A percentile compares a stretch with the other conserved stretches of the same genome.
Conservation (phyloP, 495 filamentous ascomycete species). For the Oleoguttula mirabilis region DNA sequence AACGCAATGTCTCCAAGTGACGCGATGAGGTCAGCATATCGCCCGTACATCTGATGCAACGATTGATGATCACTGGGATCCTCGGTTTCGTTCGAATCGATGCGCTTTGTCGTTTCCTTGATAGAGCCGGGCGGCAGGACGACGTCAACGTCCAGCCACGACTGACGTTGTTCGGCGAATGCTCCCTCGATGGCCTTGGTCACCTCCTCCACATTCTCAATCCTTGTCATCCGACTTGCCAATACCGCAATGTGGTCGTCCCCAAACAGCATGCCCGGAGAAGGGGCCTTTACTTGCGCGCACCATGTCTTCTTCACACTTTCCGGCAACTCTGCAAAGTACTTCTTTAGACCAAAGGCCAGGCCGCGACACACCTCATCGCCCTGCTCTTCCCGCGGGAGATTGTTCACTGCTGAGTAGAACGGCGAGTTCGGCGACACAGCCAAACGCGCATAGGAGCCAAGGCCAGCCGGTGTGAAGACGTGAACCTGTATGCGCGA, state of each 20-base stretch:
- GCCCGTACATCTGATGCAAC: constrained; percentile 58
- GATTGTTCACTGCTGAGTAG: constrained; percentile 78
- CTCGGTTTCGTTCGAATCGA: constrained; percentile 26
- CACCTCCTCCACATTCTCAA: constrained; percentile 63
- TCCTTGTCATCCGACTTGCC: constrained; percentile 65
- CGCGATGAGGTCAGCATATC: constrained; percentile 59
- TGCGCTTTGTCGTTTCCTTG: constrained; percentile 37
- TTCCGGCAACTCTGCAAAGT: constrained; percentile 77
- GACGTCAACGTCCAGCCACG: constrained; percentile 79
- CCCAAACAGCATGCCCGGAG: constrained; percentile 60
- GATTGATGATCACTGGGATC: constrained; percentile 42
- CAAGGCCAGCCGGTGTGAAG: constrained; percentile 75
- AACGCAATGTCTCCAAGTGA: constrained; percentile 73
- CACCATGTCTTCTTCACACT: constrained; percentile 49
- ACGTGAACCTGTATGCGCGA: constrained; percentile 88
- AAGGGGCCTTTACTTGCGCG: constrained; percentile 37
- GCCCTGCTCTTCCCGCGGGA: constrained; percentile 89
- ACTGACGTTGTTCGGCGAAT: constrained; percentile 62
- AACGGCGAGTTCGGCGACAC: constrained; percentile 91
- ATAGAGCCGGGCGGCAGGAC: constrained; percentile 69
- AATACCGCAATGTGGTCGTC: constrained; percentile 89
- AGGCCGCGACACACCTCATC: constrained; percentile 81
- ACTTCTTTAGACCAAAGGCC: constrained; percentile 83
- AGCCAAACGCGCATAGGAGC: constrained; percentile 77
- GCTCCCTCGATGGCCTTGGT: constrained; percentile 56